A percentile compares a stretch with the other conserved stretches of the same genome.
phyloP scores from a whole-genome alignment of 1,139 yeast species.

The Suhomyces guaymorum region DNA sequence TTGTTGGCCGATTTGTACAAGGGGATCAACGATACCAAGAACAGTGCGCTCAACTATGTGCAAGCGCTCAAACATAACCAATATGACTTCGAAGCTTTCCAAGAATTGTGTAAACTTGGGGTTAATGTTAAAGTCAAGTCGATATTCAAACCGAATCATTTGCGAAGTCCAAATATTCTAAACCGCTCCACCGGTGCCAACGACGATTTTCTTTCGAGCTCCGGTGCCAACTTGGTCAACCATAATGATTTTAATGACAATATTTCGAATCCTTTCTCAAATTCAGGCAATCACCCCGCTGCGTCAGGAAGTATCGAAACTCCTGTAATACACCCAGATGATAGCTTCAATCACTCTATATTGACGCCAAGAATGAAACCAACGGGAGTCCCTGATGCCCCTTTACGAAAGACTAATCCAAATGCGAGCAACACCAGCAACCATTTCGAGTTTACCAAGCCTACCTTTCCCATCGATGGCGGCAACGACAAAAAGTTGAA shows the following conservation, averaged over 20 bases:
- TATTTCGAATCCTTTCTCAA: slow-evolving; percentile 31
- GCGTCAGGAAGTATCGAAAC: slow-evolving; percentile 8
- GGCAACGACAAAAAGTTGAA: slow-evolving; percentile 19
- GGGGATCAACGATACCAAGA: slow-evolving; percentile 52
- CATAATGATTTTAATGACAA: slow-evolving; percentile 13
- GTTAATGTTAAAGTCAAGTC: slow-evolving; percentile 64
- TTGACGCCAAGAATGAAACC: slow-evolving; percentile 52
- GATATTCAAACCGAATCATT: slow-evolving; percentile 45
- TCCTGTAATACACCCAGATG: slow-evolving; percentile 23
- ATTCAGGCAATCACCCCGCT: slow-evolving; percentile 4
- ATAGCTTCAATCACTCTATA: slow-evolving; percentile 27
- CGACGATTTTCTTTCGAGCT: slow-evolving; percentile 16
- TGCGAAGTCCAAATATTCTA: slow-evolving; percentile 7
- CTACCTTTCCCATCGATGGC: slow-evolving; percentile 27
- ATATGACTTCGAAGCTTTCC: slow-evolving; percentile 83
- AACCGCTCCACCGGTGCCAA: slow-evolving; percentile 3
- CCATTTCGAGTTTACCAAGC: slow-evolving; percentile 39
- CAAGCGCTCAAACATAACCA: slow-evolving; percentile 74
- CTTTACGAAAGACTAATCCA: slow-evolving; percentile 47
- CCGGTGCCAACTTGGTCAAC: slow-evolving; percentile 6
- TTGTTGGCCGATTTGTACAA: slow-evolving; percentile 71
- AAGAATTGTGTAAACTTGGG: slow-evolving; percentile 71
- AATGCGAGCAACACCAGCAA: slow-evolving; percentile 19
- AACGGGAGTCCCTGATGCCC: slow-evolving; percentile 52
- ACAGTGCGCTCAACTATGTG: slow-evolving; percentile 67